Percentiles rank a stretch among this genome's conserved stretches.
phyloP scores from a whole-genome alignment of 1,284 basidiomycete genomes.

The Fomitopsis pinicola region DNA sequence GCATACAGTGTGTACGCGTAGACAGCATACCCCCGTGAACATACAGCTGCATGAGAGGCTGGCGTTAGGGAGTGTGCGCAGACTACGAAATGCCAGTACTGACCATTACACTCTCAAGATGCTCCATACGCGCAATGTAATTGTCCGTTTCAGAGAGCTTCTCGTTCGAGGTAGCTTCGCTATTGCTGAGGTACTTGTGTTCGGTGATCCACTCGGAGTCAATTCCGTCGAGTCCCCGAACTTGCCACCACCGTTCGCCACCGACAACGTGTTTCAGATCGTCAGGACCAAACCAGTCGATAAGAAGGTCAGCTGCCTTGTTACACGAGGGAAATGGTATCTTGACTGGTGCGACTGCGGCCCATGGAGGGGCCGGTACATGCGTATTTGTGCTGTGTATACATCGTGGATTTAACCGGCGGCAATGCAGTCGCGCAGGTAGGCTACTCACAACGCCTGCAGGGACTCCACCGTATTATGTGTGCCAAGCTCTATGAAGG shows the following conservation, averaged over 20 bases:
- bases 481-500: conserved; percentile 58
- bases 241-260: conserved; percentile 85
- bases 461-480: conserved; percentile 58
- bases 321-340: conserved; percentile 65
- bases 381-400: conserved; percentile 64
- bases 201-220: conserved; percentile 82
- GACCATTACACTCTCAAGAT: conserved; percentile 55
- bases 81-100: conserved; percentile 6
- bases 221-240: conserved; percentile 61
- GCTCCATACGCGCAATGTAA: conserved; percentile 48
- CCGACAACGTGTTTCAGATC: conserved; percentile 72
- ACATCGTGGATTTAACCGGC: neutral
- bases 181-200: conserved; percentile 39
- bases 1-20: neutral
- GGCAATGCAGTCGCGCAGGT: neutral
- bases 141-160: conserved; percentile 36
- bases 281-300: conserved; percentile 73
- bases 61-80: neutral
- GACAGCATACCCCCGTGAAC: conserved; percentile 58
- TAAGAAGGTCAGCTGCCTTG: conserved; percentile 67
- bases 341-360: conserved; percentile 63
- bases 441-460: conserved; percentile 46
- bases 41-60: conserved; percentile 47
- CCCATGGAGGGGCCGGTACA: conserved; percentile 75
- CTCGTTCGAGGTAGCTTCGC: conserved; percentile 18